A percentile compares a stretch with the other conserved stretches of the same genome.
phyloP scores from a whole-genome alignment of 495 filamentous ascomycete genomes.

The Glarea lozoyensis region DNA sequence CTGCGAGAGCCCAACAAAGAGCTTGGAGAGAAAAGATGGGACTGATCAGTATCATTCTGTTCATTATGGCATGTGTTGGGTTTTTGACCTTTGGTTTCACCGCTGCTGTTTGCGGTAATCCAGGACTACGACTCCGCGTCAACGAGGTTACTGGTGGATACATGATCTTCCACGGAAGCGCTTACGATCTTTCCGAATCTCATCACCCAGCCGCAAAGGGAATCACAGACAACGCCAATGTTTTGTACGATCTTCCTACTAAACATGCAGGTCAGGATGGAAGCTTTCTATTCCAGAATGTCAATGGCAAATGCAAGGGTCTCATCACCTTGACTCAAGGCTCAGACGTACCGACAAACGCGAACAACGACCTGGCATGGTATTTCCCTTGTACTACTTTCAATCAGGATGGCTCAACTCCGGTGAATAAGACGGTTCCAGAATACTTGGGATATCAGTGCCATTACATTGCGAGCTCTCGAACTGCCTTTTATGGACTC shows the following conservation, averaged over 20 bases:
- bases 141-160: conserved; percentile 74
- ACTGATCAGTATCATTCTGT: conserved; percentile 81
- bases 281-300: conserved; percentile 97
- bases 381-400: conserved; percentile 92
- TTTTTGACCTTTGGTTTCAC: conserved; percentile 98
- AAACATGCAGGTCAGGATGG: conserved; percentile 82
- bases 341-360: conserved; percentile 74
- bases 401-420: conserved; percentile 84
- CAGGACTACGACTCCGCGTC: conserved; percentile 59
- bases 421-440: conserved; percentile 61
- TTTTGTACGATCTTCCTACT: conserved; percentile 74
- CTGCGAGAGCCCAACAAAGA: conserved; percentile 77
- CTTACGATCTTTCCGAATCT: conserved; percentile 70
- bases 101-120: conserved; percentile 67
- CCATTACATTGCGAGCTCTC: conserved; percentile 61
- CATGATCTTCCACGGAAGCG: conserved; percentile 92
- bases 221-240: conserved; percentile 64
- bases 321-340: conserved; percentile 62
- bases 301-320: conserved; percentile 94
- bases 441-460: conserved; percentile 84
- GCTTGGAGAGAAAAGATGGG: conserved; percentile 99
- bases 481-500: conserved; percentile 67
- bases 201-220: conserved; percentile 68
- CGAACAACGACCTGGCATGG: conserved; percentile 73
- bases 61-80: conserved; percentile 84